Percentiles rank a stretch among this genome's conserved stretches.
phyloP scores from a whole-genome alignment of 2,329 filamentous ascomycete genomes.

The Fusarium humuli region DNA sequence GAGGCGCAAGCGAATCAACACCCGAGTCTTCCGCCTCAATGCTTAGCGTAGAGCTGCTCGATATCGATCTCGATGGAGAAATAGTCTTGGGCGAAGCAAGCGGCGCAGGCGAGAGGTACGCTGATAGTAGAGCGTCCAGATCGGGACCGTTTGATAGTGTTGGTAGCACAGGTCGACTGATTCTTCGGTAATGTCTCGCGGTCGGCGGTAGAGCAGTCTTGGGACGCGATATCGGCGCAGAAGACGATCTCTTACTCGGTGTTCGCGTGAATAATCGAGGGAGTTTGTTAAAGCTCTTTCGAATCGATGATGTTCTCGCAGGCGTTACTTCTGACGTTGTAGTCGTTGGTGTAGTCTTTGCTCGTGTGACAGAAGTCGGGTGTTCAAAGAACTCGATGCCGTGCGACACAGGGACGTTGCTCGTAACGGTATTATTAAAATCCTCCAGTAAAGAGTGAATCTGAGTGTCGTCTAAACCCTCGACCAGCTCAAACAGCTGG shows the following conservation, averaged over 20 bases:
- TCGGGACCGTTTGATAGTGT: slow-evolving; percentile 30
- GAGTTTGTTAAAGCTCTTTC: slow-evolving; percentile 34
- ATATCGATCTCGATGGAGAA: slow-evolving; percentile 38
- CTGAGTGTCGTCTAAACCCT: slow-evolving; percentile 38
- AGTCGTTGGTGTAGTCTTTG: slow-evolving; percentile 14
- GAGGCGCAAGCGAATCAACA: slow-evolving; percentile 29
- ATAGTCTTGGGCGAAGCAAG: slow-evolving; percentile 23
- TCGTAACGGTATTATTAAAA: slow-evolving; percentile 40
- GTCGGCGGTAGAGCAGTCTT: slow-evolving; percentile 28
- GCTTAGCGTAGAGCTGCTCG: slow-evolving; percentile 37
- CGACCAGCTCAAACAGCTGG: slow-evolving; percentile 41
- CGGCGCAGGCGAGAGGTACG: slow-evolving; percentile 33
- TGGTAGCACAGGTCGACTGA: slow-evolving; percentile 40
- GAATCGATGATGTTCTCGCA: slow-evolving; percentile 30
- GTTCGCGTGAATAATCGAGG: slow-evolving; percentile 35
- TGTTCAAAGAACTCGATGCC: slow-evolving; percentile 38
- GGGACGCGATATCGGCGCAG: slow-evolving; percentile 28
- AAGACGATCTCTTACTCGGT: slow-evolving; percentile 34
- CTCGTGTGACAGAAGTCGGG: not conserved
- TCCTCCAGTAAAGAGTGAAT: slow-evolving; percentile 38
- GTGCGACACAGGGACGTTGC: slow-evolving; percentile 40
- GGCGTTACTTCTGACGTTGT: not conserved
- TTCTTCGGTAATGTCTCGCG: slow-evolving; percentile 36
- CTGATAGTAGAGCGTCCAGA: slow-evolving; percentile 34
- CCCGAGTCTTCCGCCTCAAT: slow-evolving; percentile 34